phyloP scores from a whole-genome alignment of 805 yeast genomes.

The Millerozyma miso region DNA sequence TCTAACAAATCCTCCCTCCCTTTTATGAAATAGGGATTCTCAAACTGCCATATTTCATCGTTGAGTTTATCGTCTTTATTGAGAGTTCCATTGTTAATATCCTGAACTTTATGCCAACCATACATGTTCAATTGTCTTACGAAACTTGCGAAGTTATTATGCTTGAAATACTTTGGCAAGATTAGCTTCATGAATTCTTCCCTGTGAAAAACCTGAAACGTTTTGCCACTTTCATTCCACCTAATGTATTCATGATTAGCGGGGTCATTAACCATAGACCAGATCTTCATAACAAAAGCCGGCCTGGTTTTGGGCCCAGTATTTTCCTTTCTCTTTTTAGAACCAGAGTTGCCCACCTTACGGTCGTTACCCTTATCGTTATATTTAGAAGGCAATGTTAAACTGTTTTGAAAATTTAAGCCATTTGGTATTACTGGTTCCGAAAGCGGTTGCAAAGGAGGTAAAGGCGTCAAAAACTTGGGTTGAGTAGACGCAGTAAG shows the following conservation, averaged over 20 bases:
- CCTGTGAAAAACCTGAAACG: conserved; percentile 79
- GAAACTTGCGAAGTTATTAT: conserved; percentile 89
- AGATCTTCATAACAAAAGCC: conserved; percentile 87
- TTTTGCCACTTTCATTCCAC: conserved; percentile 83
- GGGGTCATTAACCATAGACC: conserved; percentile 93
- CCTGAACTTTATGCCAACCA: conserved; percentile 99
- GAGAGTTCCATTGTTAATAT: conserved; percentile 71
- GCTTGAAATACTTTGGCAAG: conserved; percentile 90
- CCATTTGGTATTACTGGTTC: conserved; percentile 26
- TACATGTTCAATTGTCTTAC: conserved; percentile 97
- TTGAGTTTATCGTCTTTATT: conserved; percentile 38
- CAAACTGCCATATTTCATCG: conserved; percentile 89
- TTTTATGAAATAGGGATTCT: conserved; percentile 70
- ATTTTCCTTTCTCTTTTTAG: conserved; percentile 28
- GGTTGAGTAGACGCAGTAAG: conserved; percentile 8
- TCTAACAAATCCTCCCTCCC: conserved; percentile 84
- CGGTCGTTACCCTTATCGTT: conserved; percentile 2
- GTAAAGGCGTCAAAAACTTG: conserved; percentile 14
- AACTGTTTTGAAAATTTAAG: conserved; percentile 13
- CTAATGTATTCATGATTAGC: conserved; percentile 64
- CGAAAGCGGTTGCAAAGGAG: conserved; percentile 26
- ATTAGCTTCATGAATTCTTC: conserved; percentile 81
- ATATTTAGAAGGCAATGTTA: conserved; percentile 7
- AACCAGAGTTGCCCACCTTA: neutral
- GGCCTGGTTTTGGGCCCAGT: conserved; percentile 59